Base-by-base conservation (phyloP, 371 early-diverging fungal species). In the Saksenaea oblongispora region DNA sequence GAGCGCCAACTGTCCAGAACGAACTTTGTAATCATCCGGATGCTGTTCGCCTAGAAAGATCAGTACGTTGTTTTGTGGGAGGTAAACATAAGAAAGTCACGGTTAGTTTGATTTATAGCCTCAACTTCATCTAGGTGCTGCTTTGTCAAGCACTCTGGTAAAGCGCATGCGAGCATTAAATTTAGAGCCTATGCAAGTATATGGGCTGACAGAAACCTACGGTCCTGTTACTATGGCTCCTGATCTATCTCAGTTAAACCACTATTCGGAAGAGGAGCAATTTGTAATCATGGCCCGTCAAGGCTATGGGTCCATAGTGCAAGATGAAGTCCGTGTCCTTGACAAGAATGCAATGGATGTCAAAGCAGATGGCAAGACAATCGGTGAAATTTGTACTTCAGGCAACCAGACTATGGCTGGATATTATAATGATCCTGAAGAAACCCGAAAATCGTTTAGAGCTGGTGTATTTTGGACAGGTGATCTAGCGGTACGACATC, bases 401-500 rank as follows among this genome's bases (percentile, higher is more conserved):
- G 86, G 86, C 5, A 84, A 84, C 59, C 64, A 81, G 17, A 79
- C 83, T 18, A 83, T 83, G 83, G 81, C 70, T 4, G 63, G 58
- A n/a, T 63, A 63, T 14, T 63, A 63, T 17, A 63, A 42, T 47
- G 84, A 86, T 54, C 70, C 72, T 1, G 74, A 75, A 27, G 84
- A 84, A 15, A 86, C 87, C 17, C 66, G 59, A 7, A 74, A 80
- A 63, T 81, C 84, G 9, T 83, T 82, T 67, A 44, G 71, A 1
- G 81, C 81, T 9, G 87, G 87, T 9, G 78, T 79, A 64, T 82
- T 86, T 67, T 84, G 83, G 59, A 74, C 79, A 27, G 87, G 87
- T 1, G 87, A 86, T 68, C 58, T 86, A 51, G 87, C 79, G 22
- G 84, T 84, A 13, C 65, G 78, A 22, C 72, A 79, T 56, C 69